Percentiles rank a stretch among this genome's conserved stretches.
Conservation (phyloP, 2,329 filamentous ascomycete genomes). For the Falciphora oryzae region DNA sequence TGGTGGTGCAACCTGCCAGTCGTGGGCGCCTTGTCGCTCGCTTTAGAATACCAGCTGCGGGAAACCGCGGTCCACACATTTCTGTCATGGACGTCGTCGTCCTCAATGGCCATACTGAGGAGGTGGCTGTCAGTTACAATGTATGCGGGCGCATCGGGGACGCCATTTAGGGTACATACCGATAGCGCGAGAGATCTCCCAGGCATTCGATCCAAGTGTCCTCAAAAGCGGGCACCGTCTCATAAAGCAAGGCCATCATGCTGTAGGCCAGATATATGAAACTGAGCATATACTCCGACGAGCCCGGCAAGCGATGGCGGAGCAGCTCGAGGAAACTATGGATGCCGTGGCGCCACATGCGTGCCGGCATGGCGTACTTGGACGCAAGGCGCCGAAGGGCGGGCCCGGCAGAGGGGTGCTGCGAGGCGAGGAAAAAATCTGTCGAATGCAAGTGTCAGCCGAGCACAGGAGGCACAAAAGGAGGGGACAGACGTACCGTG, state of each 20-base stretch:
- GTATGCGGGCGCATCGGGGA: too few relatives aligned
- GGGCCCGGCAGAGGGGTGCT: constrained; percentile 72
- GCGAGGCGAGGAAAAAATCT: constrained; percentile 76
- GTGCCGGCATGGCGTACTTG: constrained; percentile 85
- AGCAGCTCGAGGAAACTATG: constrained; percentile 77
- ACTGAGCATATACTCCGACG: constrained; percentile 80
- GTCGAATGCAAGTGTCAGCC: neutral
- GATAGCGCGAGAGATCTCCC: constrained; percentile 76
- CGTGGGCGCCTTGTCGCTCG: constrained; percentile 68
- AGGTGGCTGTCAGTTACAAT: neutral
- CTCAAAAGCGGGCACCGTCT: constrained; percentile 76
- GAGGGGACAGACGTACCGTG: constrained; percentile 39
- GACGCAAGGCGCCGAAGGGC: constrained; percentile 63
- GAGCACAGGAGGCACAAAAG: neutral
- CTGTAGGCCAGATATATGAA: constrained; percentile 88
- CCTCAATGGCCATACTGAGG: constrained; percentile 79
- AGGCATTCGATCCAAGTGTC: constrained; percentile 94
- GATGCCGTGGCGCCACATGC: constrained; percentile 94
- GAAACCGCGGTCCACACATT: constrained; percentile 80
- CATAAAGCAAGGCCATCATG: constrained; percentile 81
- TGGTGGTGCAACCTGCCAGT: constrained; percentile 84
- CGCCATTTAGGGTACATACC: constrained; percentile 19
- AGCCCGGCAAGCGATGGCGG: constrained; percentile 66
- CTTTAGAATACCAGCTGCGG: constrained; percentile 77
- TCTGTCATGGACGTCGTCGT: constrained; percentile 66